A percentile compares a stretch with the other conserved stretches of the same genome.
Conservation (phyloP, 2,329 filamentous ascomycete species). For the Ophiostoma novo-ulmi region DNA sequence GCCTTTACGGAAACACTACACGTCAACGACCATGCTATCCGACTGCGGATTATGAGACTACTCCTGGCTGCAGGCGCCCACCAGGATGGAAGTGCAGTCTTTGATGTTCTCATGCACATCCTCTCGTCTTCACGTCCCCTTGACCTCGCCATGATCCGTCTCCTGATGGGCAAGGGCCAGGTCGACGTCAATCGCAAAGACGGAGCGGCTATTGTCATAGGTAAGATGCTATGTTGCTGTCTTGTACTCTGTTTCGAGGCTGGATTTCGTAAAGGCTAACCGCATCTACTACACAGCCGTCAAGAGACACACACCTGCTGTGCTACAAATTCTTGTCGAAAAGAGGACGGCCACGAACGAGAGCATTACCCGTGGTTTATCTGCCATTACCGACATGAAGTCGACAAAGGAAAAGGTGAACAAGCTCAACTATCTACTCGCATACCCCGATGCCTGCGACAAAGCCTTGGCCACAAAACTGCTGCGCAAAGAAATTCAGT, state of each 20-base stretch:
- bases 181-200: neutral
- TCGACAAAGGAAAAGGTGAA: neutral
- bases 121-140: neutral
- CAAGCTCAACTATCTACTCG: neutral
- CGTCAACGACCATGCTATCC: neutral
- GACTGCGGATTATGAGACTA: neutral
- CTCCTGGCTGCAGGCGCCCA: neutral
- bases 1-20: neutral
- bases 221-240: neutral
- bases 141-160: neutral
- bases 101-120: neutral
- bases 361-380: neutral
- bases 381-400: neutral
- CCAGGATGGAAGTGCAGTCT: neutral
- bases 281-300: neutral
- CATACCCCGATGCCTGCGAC: neutral
- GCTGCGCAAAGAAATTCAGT: neutral
- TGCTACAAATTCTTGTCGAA: neutral
- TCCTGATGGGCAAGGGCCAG: neutral
- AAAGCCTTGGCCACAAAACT: neutral
- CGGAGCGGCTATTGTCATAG: neutral
- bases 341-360: neutral
- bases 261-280: neutral
- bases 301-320: neutral
- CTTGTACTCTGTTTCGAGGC: neutral